Evolutionary conservation across 2,329 filamentous ascomycete species (phyloP).

Genomic region (Cercospora nicotianae): DNA sequence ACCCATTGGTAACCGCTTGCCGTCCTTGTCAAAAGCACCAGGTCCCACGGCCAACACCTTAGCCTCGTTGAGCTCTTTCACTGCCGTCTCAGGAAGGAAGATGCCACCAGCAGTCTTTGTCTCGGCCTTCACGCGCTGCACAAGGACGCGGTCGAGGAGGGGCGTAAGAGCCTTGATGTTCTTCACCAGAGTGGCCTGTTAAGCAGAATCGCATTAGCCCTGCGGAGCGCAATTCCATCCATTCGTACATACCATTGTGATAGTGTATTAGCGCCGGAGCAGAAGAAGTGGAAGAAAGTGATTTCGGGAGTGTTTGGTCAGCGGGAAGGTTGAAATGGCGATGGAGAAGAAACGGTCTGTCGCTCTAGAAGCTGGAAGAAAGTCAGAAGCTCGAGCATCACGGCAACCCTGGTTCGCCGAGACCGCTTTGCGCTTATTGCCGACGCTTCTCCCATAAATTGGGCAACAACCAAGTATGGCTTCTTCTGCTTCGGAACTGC

Average conservation of each 20-base stretch:
- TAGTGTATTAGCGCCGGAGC: neutral
- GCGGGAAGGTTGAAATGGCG: slow-evolving; percentile 7
- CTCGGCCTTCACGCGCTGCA: slow-evolving; percentile 97
- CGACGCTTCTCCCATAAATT: neutral
- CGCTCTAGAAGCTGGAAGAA: slow-evolving; percentile 12
- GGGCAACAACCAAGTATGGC: slow-evolving; percentile 5
- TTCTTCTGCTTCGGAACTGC: slow-evolving; percentile 5
- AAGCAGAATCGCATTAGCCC: slow-evolving; percentile 22
- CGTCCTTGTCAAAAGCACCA: slow-evolving; percentile 81
- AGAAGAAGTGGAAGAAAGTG: slow-evolving; percentile 15
- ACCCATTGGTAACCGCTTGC: slow-evolving; percentile 81
- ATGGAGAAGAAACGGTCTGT: slow-evolving; percentile 5
- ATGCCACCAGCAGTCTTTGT: slow-evolving; percentile 94
- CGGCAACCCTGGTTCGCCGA: slow-evolving; percentile 9
- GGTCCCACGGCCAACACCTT: slow-evolving; percentile 94
- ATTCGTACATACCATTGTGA: slow-evolving; percentile 32
- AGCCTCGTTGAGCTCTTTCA: slow-evolving; percentile 98
- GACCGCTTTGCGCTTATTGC: slow-evolving; percentile 3
- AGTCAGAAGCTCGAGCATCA: slow-evolving; percentile 11
- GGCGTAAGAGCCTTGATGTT: slow-evolving; percentile 93
- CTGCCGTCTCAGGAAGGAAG: slow-evolving; percentile 93
- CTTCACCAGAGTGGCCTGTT: slow-evolving; percentile 65
- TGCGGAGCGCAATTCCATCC: slow-evolving; percentile 15
- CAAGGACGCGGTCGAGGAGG: slow-evolving; percentile 95
- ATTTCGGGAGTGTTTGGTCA: slow-evolving; percentile 25